Evolutionary conservation across 2,329 filamentous ascomycete genomes (phyloP).

Genomic region (Aspergillus glaucus): DNA sequence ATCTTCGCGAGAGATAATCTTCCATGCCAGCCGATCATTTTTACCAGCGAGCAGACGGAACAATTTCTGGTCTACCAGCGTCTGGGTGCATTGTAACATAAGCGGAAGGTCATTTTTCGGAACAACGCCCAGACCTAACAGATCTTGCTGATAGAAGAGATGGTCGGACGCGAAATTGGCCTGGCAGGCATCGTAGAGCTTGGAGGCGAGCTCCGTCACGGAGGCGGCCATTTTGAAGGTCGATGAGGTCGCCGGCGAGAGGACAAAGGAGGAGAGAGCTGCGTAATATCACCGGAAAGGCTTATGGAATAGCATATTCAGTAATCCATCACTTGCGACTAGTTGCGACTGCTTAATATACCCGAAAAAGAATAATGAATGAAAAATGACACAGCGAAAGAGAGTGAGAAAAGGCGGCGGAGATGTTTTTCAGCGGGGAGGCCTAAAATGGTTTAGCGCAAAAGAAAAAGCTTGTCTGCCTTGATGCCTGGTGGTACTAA

Average conservation of each 20-base stretch:
- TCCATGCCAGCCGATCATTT: constrained; percentile 42
- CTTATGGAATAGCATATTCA: constrained; percentile 28
- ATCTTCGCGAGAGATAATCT: constrained; percentile 43
- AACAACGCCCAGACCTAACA: constrained; percentile 38
- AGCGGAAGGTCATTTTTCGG: constrained; percentile 38
- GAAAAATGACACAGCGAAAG: constrained; percentile 2
- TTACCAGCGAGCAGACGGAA: constrained; percentile 40
- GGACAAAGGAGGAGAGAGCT: constrained; percentile 4
- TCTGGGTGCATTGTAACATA: constrained; percentile 40
- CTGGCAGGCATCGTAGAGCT: constrained; percentile 41
- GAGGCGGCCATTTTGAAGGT: constrained; percentile 25
- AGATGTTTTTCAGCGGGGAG: constrained; percentile 24
- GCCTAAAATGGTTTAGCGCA: constrained; percentile 14
- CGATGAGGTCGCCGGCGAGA: constrained; percentile 13
- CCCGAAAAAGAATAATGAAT: constrained; percentile 9
- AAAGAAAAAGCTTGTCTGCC: not conserved
- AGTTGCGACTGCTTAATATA: not conserved
- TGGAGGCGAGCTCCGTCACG: constrained; percentile 35
- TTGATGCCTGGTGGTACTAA: constrained; percentile 7
- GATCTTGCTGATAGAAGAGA: constrained; percentile 43
- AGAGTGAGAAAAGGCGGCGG: constrained; percentile 8
- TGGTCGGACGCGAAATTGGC: constrained; percentile 35
- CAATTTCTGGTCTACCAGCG: constrained; percentile 41
- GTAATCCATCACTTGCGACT: constrained; percentile 1
- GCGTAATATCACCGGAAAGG: constrained; percentile 21